phyloP scores from a whole-genome alignment of 306 rosid genomes.

The Acacia acuminata region DNA sequence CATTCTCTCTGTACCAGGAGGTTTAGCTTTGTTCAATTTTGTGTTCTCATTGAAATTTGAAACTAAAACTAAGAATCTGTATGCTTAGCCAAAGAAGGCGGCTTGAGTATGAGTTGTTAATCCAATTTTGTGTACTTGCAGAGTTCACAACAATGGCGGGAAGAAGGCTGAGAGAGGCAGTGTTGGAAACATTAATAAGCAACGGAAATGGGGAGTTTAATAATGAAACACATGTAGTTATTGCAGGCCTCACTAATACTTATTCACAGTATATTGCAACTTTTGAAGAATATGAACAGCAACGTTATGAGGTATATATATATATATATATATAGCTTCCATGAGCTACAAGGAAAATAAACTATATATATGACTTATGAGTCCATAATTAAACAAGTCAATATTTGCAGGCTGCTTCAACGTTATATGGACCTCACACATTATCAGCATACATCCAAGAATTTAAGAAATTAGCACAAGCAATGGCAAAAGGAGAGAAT shows the following conservation, averaged over 20 bases:
- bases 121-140: conserved; percentile 41
- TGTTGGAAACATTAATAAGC: conserved; percentile 61
- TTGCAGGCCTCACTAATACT: conserved; percentile 87
- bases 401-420: conserved; percentile 73
- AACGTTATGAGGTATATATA: conserved; percentile 66
- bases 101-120: background rate
- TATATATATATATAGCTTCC: background rate
- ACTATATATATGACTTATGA: background rate
- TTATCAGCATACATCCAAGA: conserved; percentile 86
- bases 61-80: background rate
- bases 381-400: background rate
- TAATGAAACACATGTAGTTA: conserved; percentile 53
- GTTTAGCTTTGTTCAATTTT: conserved; percentile 41
- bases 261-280: conserved; percentile 84
- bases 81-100: background rate
- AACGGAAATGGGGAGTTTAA: conserved; percentile 59
- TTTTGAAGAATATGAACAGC: conserved; percentile 72
- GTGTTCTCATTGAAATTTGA: background rate
- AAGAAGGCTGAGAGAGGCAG: conserved; percentile 70
- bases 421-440: conserved; percentile 87
- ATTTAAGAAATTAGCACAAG: conserved; percentile 69
- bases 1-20: conserved; percentile 93
- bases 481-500: conserved; percentile 62
- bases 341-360: background rate
- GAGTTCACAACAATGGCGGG: conserved; percentile 94